Evolutionary conservation across 805 yeast species (phyloP).

Genomic region (Saccharomyces cerevisiae): DNA sequence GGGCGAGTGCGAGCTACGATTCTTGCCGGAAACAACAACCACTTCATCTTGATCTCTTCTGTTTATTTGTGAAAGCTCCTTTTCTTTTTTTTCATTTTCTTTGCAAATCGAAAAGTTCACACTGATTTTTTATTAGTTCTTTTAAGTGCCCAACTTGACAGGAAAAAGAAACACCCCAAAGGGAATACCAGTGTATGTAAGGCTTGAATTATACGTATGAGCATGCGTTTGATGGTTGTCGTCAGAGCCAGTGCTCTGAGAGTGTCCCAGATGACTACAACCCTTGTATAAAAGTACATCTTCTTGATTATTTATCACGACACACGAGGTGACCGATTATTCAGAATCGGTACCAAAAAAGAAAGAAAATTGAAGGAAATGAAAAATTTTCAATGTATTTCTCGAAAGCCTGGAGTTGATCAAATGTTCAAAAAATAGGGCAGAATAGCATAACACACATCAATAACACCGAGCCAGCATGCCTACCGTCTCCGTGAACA

Average conservation of each 20-base stretch:
- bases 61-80: not conserved
- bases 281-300: not conserved
- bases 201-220: not conserved
- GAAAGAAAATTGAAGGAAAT: not conserved
- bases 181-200: not conserved
- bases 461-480: slow-evolving; percentile 31
- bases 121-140: not conserved
- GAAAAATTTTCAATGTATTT: not conserved
- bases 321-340: not conserved
- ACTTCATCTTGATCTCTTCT: not conserved
- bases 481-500: slow-evolving; percentile 97
- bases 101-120: not conserved
- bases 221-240: not conserved
- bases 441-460: not conserved
- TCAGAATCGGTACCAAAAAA: not conserved
- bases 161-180: not conserved
- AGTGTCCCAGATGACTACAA: not conserved
- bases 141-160: not conserved
- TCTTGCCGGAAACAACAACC: not conserved
- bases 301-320: not conserved
- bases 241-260: not conserved
- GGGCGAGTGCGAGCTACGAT: not conserved
- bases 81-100: not conserved
- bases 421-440: not conserved
- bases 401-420: not conserved